Base-by-base conservation (phyloP, 495 filamentous ascomycete species). In the Penicillium pulvis region DNA sequence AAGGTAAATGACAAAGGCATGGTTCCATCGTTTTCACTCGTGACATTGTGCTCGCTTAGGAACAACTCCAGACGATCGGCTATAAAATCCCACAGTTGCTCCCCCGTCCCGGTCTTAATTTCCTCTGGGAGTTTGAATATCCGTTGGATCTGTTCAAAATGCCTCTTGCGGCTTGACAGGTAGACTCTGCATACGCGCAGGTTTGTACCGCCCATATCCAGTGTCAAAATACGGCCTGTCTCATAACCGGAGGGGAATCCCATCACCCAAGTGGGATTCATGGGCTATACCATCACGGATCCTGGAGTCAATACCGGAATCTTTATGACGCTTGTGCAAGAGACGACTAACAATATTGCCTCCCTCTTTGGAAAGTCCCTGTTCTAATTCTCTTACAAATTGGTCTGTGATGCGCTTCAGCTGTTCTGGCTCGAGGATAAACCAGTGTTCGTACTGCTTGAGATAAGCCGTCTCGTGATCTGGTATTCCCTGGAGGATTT, bases 251-350 rank as follows among this genome's bases (percentile, higher is more conserved):
- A 86, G 42, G 93, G 93, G 70, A 85, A 92, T 44, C 80, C 83
- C 84, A 92, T 94, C 59, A 92, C 90, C 93, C 93, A 98, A 44
- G 93, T 96, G 35, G 92, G 85, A 75, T 96, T 95, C 93, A 98
- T 98, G 55, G 93, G 93, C 91, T 95, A 48, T 16, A 51, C 7
- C 2, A n/a, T 41, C 39, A 16, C 3, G 16, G 14, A 17, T 16
- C 7, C 7, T 41, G 39, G 33, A 36, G 39, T 46, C 24, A 33
- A 23, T 16, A 43, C 14, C 3, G 11, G 20, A 28, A 43, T 17
- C 7, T 2, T n/a, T n/a, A 26, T 14, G 33, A 9, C 55, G 35
- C 36, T 23, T 23, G 20, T 23, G 23, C 39, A 41, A 17, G 20
- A 50, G 36, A 47, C 24, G 24, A 82, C 90, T 76, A 71, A 96